These are phyloP conservation scores for Citrullus mucosospermus DNA, from an alignment of 306 rosid genomes.

Conservation along the genomic window DNA sequence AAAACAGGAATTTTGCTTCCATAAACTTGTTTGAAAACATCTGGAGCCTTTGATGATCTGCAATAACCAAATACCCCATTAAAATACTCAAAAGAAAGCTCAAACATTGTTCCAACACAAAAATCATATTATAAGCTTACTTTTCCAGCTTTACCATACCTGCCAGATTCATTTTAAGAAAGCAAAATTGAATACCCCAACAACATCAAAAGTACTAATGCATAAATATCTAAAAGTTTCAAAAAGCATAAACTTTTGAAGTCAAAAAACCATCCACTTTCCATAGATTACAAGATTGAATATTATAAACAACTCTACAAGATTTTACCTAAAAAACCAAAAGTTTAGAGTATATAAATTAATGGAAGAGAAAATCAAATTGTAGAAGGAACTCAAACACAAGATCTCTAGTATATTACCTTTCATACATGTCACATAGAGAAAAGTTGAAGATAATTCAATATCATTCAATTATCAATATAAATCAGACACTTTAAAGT, in stretches of 20 bases:
- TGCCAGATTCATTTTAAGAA: background rate
- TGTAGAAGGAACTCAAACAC: background rate
- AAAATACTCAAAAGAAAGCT: background rate
- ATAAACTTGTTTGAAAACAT: slow-evolving; percentile 34
- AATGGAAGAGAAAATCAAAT: background rate
- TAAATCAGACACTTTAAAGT: background rate
- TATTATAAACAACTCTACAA: background rate
- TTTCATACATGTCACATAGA: background rate
- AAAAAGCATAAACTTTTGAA: background rate
- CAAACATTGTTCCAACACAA: background rate
- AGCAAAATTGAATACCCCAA: background rate
- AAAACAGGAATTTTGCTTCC: slow-evolving; percentile 56
- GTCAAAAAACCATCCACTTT: background rate
- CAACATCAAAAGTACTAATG: too few relatives aligned
- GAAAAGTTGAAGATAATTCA: background rate
- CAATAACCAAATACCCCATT: background rate
- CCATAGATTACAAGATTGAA: background rate
- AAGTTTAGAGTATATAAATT: background rate
- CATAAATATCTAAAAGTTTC: background rate
- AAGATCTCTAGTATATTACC: background rate
- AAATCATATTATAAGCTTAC: background rate
- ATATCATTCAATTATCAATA: background rate
- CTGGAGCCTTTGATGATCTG: slow-evolving; percentile 71
- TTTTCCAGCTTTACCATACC: background rate
- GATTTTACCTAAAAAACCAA: background rate